phyloP scores from a whole-genome alignment of 352 stramenopile genomes.

The Globisporangium spinosum region DNA sequence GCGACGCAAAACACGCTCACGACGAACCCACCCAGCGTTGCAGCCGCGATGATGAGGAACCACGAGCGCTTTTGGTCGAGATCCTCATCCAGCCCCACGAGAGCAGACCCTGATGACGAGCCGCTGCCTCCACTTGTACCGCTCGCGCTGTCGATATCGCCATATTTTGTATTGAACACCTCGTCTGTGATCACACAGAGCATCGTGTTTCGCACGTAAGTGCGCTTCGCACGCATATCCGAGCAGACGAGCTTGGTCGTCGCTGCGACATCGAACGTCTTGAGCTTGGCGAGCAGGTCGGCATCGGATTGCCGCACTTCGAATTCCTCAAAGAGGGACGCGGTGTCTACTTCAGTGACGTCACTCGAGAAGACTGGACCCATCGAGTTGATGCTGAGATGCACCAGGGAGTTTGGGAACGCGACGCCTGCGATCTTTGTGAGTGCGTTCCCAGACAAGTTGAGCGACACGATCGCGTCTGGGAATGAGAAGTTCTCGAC shows the following conservation, averaged over 20 bases:
- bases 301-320: conserved; percentile 37
- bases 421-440: conserved; percentile 28
- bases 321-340: conserved; percentile 29
- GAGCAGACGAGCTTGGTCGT: conserved; percentile 22
- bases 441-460: conserved; percentile 36
- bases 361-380: conserved; percentile 2
- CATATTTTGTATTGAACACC: conserved; percentile 35
- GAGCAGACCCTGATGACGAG: background rate
- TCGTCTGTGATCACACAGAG: conserved; percentile 40
- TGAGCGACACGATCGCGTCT: conserved; percentile 28
- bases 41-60: conserved; percentile 26
- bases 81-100: conserved; percentile 20
- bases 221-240: conserved; percentile 25
- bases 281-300: conserved; percentile 20
- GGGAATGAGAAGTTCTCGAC: conserved; percentile 36
- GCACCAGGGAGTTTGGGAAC: conserved; percentile 27
- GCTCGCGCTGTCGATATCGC: conserved; percentile 11
- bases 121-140: conserved; percentile 13
- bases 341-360: background rate
- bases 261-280: conserved; percentile 12
- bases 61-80: conserved; percentile 29
- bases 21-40: conserved; percentile 22
- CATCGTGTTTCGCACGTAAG: conserved; percentile 39
- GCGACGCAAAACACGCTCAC: conserved; percentile 13
- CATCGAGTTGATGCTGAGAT: conserved; percentile 23